Evolutionary conservation across 2,329 filamentous ascomycete genomes (phyloP).

Genomic region (Emmonsia crescens): DNA sequence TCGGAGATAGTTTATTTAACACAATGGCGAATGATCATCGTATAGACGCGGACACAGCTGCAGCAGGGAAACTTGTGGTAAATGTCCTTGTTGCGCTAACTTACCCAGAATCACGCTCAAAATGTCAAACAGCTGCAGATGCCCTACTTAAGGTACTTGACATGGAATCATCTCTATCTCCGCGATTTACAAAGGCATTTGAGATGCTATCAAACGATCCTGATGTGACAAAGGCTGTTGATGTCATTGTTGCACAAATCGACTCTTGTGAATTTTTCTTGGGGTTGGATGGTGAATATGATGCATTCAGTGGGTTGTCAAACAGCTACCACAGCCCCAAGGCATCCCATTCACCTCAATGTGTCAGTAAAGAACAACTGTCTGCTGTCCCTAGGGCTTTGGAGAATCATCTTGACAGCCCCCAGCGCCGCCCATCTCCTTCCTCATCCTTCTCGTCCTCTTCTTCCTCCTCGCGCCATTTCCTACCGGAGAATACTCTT

Average conservation of each 20-base stretch:
- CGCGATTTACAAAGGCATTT: constrained; percentile 6
- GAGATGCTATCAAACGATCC: constrained; percentile 5
- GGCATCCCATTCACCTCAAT: not conserved
- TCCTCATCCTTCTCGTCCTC: not conserved
- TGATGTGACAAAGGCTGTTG: constrained; percentile 1
- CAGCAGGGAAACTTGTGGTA: constrained; percentile 5
- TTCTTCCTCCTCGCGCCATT: not conserved
- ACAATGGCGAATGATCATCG: not conserved
- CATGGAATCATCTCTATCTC: constrained; percentile 3
- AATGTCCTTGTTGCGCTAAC: constrained; percentile 1
- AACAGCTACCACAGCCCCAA: not conserved
- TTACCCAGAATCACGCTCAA: not conserved
- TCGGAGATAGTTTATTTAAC: constrained; percentile 5
- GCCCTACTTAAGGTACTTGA: constrained; percentile 3
- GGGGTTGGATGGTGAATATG: constrained; percentile 1
- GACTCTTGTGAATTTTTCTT: not conserved
- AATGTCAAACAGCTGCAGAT: constrained; percentile 1
- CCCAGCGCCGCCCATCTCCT: not conserved
- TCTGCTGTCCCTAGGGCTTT: not conserved
- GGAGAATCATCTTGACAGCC: not conserved
- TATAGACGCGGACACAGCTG: not conserved
- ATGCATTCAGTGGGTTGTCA: not conserved
- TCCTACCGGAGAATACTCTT: not conserved
- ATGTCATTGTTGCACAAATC: constrained; percentile 2
- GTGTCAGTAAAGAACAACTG: not conserved